A percentile compares a stretch with the other conserved stretches of the same genome.
Evolutionary conservation across 768 basidiomycete species (phyloP).

Genomic region (Rhodocollybia butyracea): DNA sequence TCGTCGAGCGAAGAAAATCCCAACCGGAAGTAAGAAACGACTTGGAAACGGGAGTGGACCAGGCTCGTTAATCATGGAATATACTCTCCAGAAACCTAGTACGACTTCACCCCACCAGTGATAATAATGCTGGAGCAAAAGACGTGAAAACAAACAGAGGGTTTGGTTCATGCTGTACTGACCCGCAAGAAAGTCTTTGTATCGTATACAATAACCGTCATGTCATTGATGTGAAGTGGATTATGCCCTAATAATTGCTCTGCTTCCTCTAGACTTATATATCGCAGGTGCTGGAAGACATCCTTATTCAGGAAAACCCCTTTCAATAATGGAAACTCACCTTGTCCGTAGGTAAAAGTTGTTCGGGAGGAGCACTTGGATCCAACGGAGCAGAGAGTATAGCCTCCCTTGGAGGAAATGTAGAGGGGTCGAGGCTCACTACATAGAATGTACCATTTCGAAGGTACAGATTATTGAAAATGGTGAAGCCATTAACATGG

Average conservation of each 20-base stretch:
- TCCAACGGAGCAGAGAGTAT: slow-evolving; percentile 33
- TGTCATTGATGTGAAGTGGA: slow-evolving; percentile 17
- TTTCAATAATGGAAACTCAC: slow-evolving; percentile 16
- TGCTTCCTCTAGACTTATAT: slow-evolving; percentile 20
- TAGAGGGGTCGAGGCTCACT: slow-evolving; percentile 37
- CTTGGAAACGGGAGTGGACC: slow-evolving; percentile 16
- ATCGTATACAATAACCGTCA: slow-evolving; percentile 22
- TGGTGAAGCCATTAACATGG: slow-evolving; percentile 67
- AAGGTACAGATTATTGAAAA: slow-evolving; percentile 72
- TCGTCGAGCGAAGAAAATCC: background rate
- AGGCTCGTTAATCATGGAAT: slow-evolving; percentile 22
- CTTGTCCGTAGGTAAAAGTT: slow-evolving; percentile 27
- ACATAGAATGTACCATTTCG: slow-evolving; percentile 70
- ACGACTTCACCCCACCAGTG: slow-evolving; percentile 49
- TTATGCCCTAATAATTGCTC: slow-evolving; percentile 16
- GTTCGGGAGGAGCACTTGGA: slow-evolving; percentile 7
- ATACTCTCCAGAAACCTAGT: slow-evolving; percentile 38
- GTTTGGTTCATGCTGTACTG: too few species aligned
- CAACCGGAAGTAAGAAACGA: slow-evolving; percentile 34
- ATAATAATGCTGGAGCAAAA: slow-evolving; percentile 35
- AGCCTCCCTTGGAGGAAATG: slow-evolving; percentile 42
- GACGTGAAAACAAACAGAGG: background rate
- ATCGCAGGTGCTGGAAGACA: slow-evolving; percentile 15
- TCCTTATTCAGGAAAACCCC: background rate
- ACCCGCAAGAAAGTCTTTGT: slow-evolving; percentile 22